A percentile compares a stretch with the other conserved stretches of the same genome.
phyloP scores from a whole-genome alignment of 2,329 filamentous ascomycete species.

The Claviceps citrina region DNA sequence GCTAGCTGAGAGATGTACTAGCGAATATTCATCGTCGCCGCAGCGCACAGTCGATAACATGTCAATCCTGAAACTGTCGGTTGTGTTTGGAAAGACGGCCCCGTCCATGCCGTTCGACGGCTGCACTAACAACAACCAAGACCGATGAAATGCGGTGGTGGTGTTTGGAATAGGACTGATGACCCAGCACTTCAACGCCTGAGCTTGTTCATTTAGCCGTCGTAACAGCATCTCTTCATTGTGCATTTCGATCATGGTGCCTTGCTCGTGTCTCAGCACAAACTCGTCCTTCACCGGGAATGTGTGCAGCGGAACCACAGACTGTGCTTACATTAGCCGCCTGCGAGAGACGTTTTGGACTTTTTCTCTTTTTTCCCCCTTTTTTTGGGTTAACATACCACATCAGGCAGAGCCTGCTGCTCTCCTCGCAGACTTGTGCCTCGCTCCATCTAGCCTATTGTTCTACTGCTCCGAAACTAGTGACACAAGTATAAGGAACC shows the following conservation, averaged over 20 bases:
- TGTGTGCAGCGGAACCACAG: slow-evolving; percentile 7
- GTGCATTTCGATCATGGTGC: slow-evolving; percentile 19
- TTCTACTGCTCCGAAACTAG: neutral
- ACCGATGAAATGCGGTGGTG: slow-evolving; percentile 15
- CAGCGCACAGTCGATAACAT: slow-evolving; percentile 11
- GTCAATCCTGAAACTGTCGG: slow-evolving; percentile 16
- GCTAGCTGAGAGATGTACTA: slow-evolving; percentile 12
- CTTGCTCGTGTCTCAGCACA: slow-evolving; percentile 15
- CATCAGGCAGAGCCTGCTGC: neutral
- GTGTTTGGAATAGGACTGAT: slow-evolving; percentile 17
- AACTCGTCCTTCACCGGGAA: slow-evolving; percentile 14
- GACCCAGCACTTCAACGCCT: slow-evolving; percentile 14
- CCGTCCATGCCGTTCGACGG: slow-evolving; percentile 10
- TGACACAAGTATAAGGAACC: neutral
- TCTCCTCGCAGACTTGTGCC: too few species aligned
- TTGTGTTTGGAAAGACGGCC: slow-evolving; percentile 13
- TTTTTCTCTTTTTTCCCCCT: neutral
- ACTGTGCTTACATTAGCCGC: neutral
- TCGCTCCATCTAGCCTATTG: neutral
- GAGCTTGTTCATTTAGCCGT: slow-evolving; percentile 13
- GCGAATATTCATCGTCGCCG: slow-evolving; percentile 11
- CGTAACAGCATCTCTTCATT: slow-evolving; percentile 16
- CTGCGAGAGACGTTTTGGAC: neutral
- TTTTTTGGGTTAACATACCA: neutral
- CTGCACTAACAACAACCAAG: slow-evolving; percentile 19